Evolutionary conservation across 75 land plant genomes (phyloP).

Genomic region (Gnetum montanum): DNA sequence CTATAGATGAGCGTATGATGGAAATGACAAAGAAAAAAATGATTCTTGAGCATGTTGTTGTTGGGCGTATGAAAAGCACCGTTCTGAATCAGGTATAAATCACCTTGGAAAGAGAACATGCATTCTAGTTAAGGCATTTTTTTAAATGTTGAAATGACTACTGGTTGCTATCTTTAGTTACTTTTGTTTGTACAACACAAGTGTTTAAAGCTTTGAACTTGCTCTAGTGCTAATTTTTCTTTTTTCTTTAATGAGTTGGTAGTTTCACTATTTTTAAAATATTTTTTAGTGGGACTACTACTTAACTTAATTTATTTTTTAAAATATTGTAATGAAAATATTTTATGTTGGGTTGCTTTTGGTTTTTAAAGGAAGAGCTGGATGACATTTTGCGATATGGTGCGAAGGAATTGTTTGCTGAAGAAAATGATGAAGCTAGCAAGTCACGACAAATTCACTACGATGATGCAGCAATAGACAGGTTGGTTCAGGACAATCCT

Average conservation of each 20-base stretch:
- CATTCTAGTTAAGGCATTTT: too few relatives aligned
- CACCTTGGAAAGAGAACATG: neutral
- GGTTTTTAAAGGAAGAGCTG: constrained; percentile 72
- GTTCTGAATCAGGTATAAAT: constrained; percentile 78
- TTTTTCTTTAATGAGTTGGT: too few relatives aligned
- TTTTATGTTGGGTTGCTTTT: neutral
- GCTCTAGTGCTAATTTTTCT: too few relatives aligned
- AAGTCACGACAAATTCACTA: constrained; percentile 92
- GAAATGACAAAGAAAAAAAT: constrained; percentile 98
- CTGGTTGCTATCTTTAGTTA: too few relatives aligned
- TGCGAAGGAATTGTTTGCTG: constrained; percentile 87
- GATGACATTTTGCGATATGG: constrained; percentile 98
- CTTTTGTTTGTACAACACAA: too few relatives aligned
- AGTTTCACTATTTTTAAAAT: too few relatives aligned
- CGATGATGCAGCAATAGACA: constrained; percentile 97
- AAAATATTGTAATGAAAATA: too few relatives aligned
- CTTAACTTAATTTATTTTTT: too few relatives aligned
- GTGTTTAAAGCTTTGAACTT: too few relatives aligned
- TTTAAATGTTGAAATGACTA: too few relatives aligned
- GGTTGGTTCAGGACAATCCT: constrained; percentile 43
- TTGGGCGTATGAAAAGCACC: constrained; percentile 68
- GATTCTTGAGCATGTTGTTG: constrained; percentile 96
- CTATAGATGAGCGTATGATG: constrained; percentile 99
- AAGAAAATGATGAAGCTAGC: constrained; percentile 71
- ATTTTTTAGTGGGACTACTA: too few relatives aligned